Evolutionary conservation across 179 eudicot genomes (phyloP), one percentile per base, ranked within the genome.

Genomic region (Gypsophila paniculata): DNA sequence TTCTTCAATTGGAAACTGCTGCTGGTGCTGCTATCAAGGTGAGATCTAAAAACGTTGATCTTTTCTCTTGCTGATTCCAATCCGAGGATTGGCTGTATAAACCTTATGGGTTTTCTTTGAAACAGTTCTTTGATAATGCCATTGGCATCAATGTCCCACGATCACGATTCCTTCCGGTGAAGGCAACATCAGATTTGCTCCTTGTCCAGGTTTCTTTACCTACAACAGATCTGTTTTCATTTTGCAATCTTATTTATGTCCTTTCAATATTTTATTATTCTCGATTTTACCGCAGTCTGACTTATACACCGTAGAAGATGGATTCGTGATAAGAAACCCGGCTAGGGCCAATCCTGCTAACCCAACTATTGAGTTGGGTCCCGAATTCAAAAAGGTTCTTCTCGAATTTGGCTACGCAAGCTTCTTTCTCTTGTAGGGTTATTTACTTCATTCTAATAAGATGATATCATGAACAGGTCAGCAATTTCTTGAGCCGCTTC

Each of bases 21-120:
- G 99, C 96, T 67, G 99, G 98, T 75, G 99, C 99, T 74, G 99
- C 98, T 60, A 95, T 95, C 59, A 88, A 70, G 96, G 99, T 91
- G 85, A 42, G 42, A 61, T 34, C 14, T 54, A 44, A 42, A n/a
- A 66, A 46, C 6, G 32, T 54, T 54, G 6, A 8, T 39, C 67
- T 10, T 11, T 10, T 42, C 10, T 10, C 49, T 38, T 48, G 12
- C 52, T 0, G 22, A 29, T 61, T 18, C 15, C 57, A 21, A 15
- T 14, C 11, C 11, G 11, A 2, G 14, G 44, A 9, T 61, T 59
- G 52, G 15, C 63, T 61, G 54, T 39, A 48, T 26, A 23, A 6
- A 66, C 19, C 42, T 52, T 57, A 38, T 72, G 71, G 69, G 15
- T 67, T 32, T 73, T 58, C 32, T 66, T 36, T 61, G 70, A 19